Percentiles rank a stretch among this genome's conserved stretches.
Evolutionary conservation across 1,139 yeast species (phyloP).

Genomic region (Suhomyces maxii): DNA sequence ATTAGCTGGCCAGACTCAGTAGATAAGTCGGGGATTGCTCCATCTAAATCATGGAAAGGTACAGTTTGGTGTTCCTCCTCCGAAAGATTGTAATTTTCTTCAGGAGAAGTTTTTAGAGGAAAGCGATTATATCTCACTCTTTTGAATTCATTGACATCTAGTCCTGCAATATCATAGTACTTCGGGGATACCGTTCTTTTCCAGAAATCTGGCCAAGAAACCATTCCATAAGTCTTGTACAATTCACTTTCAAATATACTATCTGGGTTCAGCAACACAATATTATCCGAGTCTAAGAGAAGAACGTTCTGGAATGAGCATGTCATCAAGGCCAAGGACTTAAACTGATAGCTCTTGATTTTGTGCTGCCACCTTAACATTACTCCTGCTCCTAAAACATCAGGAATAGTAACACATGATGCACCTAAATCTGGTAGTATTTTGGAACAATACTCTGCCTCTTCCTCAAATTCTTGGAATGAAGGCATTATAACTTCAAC

Average conservation of each 20-base stretch:
- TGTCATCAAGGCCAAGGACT: conserved; percentile 40
- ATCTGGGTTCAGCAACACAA: conserved; percentile 39
- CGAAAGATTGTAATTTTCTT: conserved; percentile 6
- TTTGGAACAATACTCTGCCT: conserved; percentile 16
- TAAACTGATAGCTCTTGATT: conserved; percentile 39
- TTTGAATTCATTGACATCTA: conserved; percentile 36
- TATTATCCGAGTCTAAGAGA: conserved; percentile 45
- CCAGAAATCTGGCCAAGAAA: conserved; percentile 88
- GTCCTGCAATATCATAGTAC: conserved; percentile 65
- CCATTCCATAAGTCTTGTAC: conserved; percentile 55
- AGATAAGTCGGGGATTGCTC: conserved; percentile 61
- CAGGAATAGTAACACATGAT: conserved; percentile 29
- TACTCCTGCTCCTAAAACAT: conserved; percentile 35
- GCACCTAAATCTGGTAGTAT: conserved; percentile 18
- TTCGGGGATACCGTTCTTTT: conserved; percentile 67
- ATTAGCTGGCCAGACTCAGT: conserved; percentile 64
- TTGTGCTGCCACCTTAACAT: conserved; percentile 31
- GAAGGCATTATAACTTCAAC: conserved; percentile 41
- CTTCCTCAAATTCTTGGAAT: conserved; percentile 27
- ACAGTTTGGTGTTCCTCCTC: conserved; percentile 16
- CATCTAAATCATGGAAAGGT: conserved; percentile 53
- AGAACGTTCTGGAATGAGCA: conserved; percentile 45
- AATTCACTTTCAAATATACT: conserved; percentile 53
- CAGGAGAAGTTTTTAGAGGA: conserved; percentile 11
- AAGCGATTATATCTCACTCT: conserved; percentile 20